phyloP scores from a whole-genome alignment of 371 early-diverging fungal species.

The Rhizopus delemar region DNA sequence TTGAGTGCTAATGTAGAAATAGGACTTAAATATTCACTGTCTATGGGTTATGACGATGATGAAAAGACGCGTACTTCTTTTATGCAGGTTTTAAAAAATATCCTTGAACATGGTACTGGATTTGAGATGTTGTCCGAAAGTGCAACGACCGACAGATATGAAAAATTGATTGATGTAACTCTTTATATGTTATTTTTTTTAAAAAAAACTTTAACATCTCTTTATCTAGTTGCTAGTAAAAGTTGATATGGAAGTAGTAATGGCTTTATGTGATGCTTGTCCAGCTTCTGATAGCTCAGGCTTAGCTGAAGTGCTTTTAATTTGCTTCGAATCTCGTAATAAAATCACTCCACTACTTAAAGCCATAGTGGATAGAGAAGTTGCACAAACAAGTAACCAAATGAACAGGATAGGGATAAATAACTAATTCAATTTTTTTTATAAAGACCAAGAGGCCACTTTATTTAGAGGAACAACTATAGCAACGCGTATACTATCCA shows the following conservation, averaged over 20 bases:
- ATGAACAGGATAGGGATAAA: neutral
- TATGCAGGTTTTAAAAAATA: constrained; percentile 88
- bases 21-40: constrained; percentile 83
- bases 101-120: constrained; percentile 83
- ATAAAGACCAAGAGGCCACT: constrained; percentile 73
- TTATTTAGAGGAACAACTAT: constrained; percentile 92
- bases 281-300: constrained; percentile 83
- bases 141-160: constrained; percentile 72
- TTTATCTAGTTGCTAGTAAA: constrained; percentile 56
- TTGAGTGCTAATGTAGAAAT: constrained; percentile 88
- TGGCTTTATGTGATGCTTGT: constrained; percentile 87
- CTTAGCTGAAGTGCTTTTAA: constrained; percentile 72
- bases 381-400: constrained; percentile 66
- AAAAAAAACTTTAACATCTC: constrained; percentile 2
- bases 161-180: constrained; percentile 71
- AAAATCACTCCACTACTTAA: constrained; percentile 70
- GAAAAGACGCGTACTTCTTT: constrained; percentile 84
- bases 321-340: constrained; percentile 77
- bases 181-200: neutral
- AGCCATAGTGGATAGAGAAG: constrained; percentile 79
- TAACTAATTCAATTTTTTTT: constrained; percentile 4
- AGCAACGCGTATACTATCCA: constrained; percentile 82
- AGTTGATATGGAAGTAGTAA: constrained; percentile 70
- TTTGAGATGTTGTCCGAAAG: constrained; percentile 81
- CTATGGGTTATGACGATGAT: constrained; percentile 92